Conservation (phyloP, 2,329 filamentous ascomycete species). For the Claviceps digitariae region DNA sequence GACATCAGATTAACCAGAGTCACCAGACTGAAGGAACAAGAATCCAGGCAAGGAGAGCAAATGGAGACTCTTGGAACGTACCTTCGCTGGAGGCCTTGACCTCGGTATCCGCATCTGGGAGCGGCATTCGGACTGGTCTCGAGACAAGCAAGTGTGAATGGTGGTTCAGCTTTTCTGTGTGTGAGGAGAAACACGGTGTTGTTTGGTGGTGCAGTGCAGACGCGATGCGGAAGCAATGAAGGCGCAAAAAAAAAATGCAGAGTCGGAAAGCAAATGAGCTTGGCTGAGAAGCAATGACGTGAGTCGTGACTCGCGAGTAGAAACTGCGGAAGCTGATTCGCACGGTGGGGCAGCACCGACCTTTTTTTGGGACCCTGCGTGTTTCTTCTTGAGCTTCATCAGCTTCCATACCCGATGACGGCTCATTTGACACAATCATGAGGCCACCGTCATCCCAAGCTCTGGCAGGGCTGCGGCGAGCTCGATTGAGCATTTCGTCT, state of each 20-base stretch:
- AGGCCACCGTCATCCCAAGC: constrained; percentile 15
- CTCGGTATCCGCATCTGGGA: constrained; percentile 28
- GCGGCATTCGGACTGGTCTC: constrained; percentile 17
- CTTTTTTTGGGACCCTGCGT: neutral
- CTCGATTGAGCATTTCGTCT: constrained; percentile 8
- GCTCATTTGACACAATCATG: constrained; percentile 11
- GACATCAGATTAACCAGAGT: neutral
- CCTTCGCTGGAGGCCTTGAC: constrained; percentile 34
- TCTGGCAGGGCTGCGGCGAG: constrained; percentile 12
- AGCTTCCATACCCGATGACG: neutral
- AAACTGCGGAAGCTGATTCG: neutral
- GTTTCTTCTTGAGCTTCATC: neutral
- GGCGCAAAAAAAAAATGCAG: neutral
- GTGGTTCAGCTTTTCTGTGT: neutral
- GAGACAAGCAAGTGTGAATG: neutral
- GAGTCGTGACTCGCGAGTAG: too few relatives aligned
- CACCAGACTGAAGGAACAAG: too few relatives aligned
- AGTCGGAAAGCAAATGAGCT: neutral
- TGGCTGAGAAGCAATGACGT: neutral
- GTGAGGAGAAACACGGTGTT: neutral
- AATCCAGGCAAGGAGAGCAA: neutral
- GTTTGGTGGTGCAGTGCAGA: neutral
- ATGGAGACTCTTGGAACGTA: constrained; percentile 8
- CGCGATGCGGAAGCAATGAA: neutral
- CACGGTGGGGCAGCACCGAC: neutral